Evolutionary conservation across 495 filamentous ascomycete genomes (phyloP).

Genomic region (Daldinia concentrica): DNA sequence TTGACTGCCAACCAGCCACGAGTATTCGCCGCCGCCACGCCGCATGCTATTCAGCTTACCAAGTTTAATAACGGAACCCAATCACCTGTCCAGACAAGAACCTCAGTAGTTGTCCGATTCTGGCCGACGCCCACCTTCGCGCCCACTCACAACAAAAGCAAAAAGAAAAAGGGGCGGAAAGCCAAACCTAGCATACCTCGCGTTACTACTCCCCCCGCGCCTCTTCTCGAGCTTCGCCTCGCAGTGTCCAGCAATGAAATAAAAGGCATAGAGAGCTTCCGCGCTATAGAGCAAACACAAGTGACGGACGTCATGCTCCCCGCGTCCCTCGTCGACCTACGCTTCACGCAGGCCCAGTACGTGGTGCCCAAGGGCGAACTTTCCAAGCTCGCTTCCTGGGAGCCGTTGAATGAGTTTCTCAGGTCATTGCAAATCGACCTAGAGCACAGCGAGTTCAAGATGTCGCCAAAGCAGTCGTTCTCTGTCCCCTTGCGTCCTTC

Average conservation of each 20-base stretch:
- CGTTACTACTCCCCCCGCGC: slow-evolving; percentile 31
- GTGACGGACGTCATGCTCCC: slow-evolving; percentile 51
- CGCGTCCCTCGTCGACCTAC: slow-evolving; percentile 50
- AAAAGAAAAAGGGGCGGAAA: not conserved
- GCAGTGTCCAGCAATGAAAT: slow-evolving; percentile 42
- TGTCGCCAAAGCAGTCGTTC: slow-evolving; percentile 50
- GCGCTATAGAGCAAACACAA: slow-evolving; percentile 29
- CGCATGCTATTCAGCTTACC: slow-evolving; percentile 42
- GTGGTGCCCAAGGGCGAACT: slow-evolving; percentile 33
- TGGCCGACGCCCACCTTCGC: slow-evolving; percentile 29
- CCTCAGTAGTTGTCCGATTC: slow-evolving; percentile 33
- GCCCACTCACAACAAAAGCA: slow-evolving; percentile 2
- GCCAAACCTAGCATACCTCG: not conserved
- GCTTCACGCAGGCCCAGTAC: slow-evolving; percentile 50
- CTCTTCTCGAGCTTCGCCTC: slow-evolving; percentile 53
- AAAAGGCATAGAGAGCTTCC: slow-evolving; percentile 32
- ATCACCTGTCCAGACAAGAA: slow-evolving; percentile 11
- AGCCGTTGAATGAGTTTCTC: slow-evolving; percentile 51
- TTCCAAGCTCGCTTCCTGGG: slow-evolving; percentile 37
- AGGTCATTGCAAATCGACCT: slow-evolving; percentile 48
- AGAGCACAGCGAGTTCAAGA: slow-evolving; percentile 46
- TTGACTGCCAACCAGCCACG: slow-evolving; percentile 26
- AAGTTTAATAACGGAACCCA: slow-evolving; percentile 13
- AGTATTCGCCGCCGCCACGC: slow-evolving; percentile 34
- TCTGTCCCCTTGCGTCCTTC: slow-evolving; percentile 43